Evolutionary conservation across 352 stramenopile genomes (phyloP).

Genomic region (Globisporangium alternatum): DNA sequence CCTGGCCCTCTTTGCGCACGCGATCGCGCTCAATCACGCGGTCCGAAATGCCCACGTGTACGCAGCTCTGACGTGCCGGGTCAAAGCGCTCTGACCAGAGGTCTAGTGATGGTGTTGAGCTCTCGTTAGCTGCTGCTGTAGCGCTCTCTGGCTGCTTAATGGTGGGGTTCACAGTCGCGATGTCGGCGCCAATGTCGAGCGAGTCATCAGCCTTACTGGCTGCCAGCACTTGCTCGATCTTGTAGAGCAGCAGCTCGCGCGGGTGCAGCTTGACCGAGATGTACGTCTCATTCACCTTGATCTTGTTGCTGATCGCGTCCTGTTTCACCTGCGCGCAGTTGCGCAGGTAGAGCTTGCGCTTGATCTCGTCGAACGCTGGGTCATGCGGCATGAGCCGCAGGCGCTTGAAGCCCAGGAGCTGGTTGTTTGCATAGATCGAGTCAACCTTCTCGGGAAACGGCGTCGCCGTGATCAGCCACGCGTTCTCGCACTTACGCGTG

Average conservation of each 20-base stretch:
- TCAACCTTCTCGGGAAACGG: constrained; percentile 76
- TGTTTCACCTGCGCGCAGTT: constrained; percentile 83
- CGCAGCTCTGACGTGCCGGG: constrained; percentile 57
- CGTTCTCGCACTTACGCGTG: constrained; percentile 65
- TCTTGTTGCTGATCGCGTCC: constrained; percentile 77
- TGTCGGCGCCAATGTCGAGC: constrained; percentile 45
- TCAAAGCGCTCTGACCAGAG: constrained; percentile 48
- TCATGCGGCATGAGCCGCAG: constrained; percentile 63
- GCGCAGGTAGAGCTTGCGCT: constrained; percentile 83
- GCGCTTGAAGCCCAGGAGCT: constrained; percentile 80
- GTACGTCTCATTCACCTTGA: constrained; percentile 71
- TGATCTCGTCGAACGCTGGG: constrained; percentile 84
- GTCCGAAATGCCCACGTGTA: constrained; percentile 70
- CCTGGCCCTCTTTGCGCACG: constrained; percentile 15
- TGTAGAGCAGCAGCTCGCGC: constrained; percentile 68
- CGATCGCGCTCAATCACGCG: constrained; percentile 54
- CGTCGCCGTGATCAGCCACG: constrained; percentile 86
- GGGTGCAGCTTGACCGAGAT: constrained; percentile 68
- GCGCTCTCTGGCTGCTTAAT: constrained; percentile 1
- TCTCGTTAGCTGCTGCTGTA: not conserved
- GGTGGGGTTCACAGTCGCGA: constrained; percentile 20
- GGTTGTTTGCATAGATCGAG: constrained; percentile 88
- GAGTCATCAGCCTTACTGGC: constrained; percentile 31
- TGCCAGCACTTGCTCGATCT: constrained; percentile 59
- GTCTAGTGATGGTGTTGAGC: not conserved